Conservation (phyloP, 768 basidiomycete species). For the Phanerochaete carnosa region DNA sequence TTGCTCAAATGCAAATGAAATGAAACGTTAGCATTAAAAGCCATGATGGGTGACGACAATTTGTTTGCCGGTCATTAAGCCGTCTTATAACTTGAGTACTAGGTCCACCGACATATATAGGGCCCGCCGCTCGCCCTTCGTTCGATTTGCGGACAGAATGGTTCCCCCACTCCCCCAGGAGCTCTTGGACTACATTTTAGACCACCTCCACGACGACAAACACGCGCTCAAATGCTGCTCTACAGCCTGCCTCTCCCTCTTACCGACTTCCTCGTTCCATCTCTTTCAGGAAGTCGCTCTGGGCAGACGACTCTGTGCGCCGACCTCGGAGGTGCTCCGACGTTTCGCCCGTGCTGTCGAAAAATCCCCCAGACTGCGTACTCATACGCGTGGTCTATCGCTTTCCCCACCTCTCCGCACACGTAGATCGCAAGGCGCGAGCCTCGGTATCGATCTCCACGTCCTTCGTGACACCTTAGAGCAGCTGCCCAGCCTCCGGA, state of each 20-base stretch:
- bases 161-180: not conserved
- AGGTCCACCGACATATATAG: not conserved
- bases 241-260: not conserved
- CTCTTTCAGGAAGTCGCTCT: not conserved
- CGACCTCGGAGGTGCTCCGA: not conserved
- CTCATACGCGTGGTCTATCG: not conserved
- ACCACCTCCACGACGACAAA: not conserved
- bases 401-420: not conserved
- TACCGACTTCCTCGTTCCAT: not conserved
- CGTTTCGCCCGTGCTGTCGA: not conserved
- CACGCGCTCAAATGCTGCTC: not conserved
- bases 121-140: too few relatives aligned
- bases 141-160: not conserved
- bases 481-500: not conserved
- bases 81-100: not conserved
- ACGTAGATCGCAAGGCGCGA: not conserved
- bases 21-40: not conserved
- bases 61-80: not conserved
- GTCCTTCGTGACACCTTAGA: not conserved
- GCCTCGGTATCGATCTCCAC: not conserved
- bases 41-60: not conserved
- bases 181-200: not conserved
- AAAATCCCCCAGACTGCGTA: not conserved
- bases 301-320: not conserved
- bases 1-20: not conserved